Evolutionary conservation across 371 early-diverging fungal species (phyloP).

Genomic region (Apophysomyces sp.): DNA sequence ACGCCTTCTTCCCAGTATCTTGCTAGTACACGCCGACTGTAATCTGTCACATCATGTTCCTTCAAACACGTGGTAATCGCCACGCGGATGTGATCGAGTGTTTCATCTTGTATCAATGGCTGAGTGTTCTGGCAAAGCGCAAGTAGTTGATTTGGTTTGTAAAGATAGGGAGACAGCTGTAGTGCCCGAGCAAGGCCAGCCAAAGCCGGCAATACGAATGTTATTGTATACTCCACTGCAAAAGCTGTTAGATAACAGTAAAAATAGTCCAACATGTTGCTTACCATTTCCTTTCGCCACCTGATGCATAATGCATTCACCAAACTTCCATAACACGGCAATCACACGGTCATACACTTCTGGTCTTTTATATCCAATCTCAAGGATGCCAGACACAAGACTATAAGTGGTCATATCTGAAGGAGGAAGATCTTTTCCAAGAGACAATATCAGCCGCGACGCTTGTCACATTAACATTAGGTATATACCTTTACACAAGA

Average conservation of each 20-base stretch:
- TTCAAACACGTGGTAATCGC: constrained; percentile 51
- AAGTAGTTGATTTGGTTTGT: constrained; percentile 47
- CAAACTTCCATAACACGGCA: constrained; percentile 27
- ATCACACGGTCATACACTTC: constrained; percentile 42
- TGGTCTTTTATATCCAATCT: constrained; percentile 42
- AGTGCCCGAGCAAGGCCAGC: constrained; percentile 66
- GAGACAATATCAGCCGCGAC: not conserved
- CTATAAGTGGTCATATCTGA: constrained; percentile 42
- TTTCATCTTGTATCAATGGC: constrained; percentile 52
- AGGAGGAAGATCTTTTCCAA: constrained; percentile 16
- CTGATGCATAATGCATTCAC: constrained; percentile 14
- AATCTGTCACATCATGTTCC: constrained; percentile 36
- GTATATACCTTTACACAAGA: constrained; percentile 30
- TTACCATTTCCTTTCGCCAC: constrained; percentile 12
- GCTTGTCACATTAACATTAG: not conserved
- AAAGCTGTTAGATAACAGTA: not conserved
- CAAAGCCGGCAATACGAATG: constrained; percentile 67
- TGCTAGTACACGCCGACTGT: constrained; percentile 49
- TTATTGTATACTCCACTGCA: constrained; percentile 53
- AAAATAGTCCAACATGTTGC: not conserved
- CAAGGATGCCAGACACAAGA: constrained; percentile 48
- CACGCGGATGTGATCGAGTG: constrained; percentile 51
- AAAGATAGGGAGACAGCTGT: constrained; percentile 56
- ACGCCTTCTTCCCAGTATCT: constrained; percentile 48
- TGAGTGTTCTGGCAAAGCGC: constrained; percentile 48